A percentile compares a stretch with the other conserved stretches of the same genome.
Conservation (phyloP, 1,284 basidiomycete species). For the Pseudozyma sp. region DNA sequence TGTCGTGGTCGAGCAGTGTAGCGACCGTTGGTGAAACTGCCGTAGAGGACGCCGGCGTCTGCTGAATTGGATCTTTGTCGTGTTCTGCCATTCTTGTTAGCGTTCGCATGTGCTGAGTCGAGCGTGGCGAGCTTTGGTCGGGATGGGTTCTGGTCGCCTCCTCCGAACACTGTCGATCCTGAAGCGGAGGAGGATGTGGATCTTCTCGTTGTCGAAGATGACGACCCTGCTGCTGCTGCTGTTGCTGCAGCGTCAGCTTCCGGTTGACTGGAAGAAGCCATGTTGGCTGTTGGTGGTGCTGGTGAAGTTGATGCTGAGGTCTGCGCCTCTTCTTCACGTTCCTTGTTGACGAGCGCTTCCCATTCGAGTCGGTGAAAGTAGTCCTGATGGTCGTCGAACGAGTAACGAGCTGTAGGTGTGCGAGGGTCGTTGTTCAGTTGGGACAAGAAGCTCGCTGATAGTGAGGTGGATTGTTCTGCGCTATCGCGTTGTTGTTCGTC, state of each 20-base stretch:
- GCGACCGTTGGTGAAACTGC: conserved; percentile 22
- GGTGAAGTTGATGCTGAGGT: neutral
- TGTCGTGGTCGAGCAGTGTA: conserved; percentile 33
- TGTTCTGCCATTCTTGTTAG: neutral
- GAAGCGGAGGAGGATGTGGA: conserved; percentile 17
- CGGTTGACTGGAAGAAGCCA: conserved; percentile 6
- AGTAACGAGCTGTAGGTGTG: conserved; percentile 33
- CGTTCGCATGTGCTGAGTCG: neutral
- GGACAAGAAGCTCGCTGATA: conserved; percentile 34
- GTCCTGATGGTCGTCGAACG: conserved; percentile 51
- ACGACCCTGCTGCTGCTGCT: neutral
- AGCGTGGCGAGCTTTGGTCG: conserved; percentile 12
- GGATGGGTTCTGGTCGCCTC: conserved; percentile 8
- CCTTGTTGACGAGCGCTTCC: conserved; percentile 29
- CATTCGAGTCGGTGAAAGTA: conserved; percentile 42
- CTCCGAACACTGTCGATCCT: conserved; percentile 4
- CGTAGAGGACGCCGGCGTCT: conserved; percentile 10
- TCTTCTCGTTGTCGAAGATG: conserved; percentile 4
- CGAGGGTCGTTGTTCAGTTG: conserved; percentile 21
- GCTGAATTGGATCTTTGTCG: conserved; percentile 37
- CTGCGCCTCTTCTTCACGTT: neutral
- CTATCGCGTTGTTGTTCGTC: neutral
- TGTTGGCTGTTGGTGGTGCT: conserved; percentile 4
- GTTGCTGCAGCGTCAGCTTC: neutral
- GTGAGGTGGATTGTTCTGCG: conserved; percentile 14